Evolutionary conservation across 1,139 yeast species (phyloP).

Genomic region (Diutina catenulata): DNA sequence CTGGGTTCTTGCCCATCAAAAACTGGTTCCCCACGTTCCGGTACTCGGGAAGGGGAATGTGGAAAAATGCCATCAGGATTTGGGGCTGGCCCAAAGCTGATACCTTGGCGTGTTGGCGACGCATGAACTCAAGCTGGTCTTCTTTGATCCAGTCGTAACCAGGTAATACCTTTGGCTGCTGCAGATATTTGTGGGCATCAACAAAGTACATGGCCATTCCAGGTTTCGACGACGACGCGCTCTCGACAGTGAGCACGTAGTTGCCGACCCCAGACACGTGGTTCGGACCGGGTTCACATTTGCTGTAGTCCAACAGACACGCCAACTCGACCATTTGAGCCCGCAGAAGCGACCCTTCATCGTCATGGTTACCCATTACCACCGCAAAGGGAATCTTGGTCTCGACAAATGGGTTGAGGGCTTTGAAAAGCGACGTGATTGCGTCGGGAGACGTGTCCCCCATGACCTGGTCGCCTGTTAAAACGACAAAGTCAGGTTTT

Average conservation of each 20-base stretch:
- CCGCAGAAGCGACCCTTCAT: conserved; percentile 19
- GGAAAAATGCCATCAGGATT: conserved; percentile 82
- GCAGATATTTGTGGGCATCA: conserved; percentile 71
- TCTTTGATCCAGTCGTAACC: conserved; percentile 85
- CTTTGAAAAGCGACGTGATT: neutral
- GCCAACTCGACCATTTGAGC: conserved; percentile 7
- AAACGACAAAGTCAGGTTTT: conserved; percentile 3
- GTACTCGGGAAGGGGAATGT: conserved; percentile 85
- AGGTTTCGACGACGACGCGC: conserved; percentile 14
- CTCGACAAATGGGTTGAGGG: neutral
- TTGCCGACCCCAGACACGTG: conserved; percentile 54
- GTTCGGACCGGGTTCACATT: conserved; percentile 50
- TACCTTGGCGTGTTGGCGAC: neutral
- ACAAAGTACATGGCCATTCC: conserved; percentile 59
- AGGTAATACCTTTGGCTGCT: conserved; percentile 49
- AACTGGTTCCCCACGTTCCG: conserved; percentile 33
- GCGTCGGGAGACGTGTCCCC: neutral
- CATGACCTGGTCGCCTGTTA: neutral
- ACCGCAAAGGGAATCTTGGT: conserved; percentile 2
- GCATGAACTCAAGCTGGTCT: conserved; percentile 26
- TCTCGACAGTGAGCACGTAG: neutral
- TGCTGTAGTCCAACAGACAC: conserved; percentile 12
- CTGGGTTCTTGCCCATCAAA: conserved; percentile 29
- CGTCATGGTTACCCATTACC: conserved; percentile 2
- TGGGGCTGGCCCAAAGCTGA: neutral